Base-by-base conservation (phyloP, 179 eudicot genomes). In the Carnegiea gigantea region DNA sequence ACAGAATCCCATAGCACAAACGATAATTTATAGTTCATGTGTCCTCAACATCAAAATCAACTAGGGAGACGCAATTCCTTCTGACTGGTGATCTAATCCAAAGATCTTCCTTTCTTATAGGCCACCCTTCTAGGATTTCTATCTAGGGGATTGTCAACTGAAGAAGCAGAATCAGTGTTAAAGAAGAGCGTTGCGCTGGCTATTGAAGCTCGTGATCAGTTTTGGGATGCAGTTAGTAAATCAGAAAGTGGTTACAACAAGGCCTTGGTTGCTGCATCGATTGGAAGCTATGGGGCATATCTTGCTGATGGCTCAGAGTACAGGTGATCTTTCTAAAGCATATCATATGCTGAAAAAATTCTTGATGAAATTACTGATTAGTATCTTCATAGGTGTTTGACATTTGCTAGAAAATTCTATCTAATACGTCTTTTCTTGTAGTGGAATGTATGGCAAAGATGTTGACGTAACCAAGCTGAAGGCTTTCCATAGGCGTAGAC, bases 291-390 rank as follows among this genome's bases (percentile, higher is more conserved):
- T 84, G 98, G 98, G 78, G 98, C 98, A 9, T 93, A 92, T 84
- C 96, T 93, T 68, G 98, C 98, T 5, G 97, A 95, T 87, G 98
- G 98, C 62, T 95, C 98, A 26, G 98, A 95, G 49, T 95, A 93
- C 90, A 93, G 96, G 98, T 94, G 78, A 77, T 71, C 24, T 53
- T 28, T 40, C 1, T 4, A 23, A 4, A 43, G 43, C 38, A 33
- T 5, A 28, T 77, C 2, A 40, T 81, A 18, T 30, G 5, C 18
- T 30, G 7, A 76, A 36, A 17, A 5, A 9, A 65, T 20, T 67
- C 6, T 12, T n/a, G 40, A 51, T 77, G 3, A 13, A 0, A 23
- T 48, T n/a, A 21, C 12, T 38, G 26, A 36, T 67, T n/a, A 36
- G 30, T 36, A 68, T 15, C 51, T 28, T 33, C 33, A 15, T 30